Base-by-base conservation (phyloP, 345 rosid genomes). In the Citrus inodora region DNA sequence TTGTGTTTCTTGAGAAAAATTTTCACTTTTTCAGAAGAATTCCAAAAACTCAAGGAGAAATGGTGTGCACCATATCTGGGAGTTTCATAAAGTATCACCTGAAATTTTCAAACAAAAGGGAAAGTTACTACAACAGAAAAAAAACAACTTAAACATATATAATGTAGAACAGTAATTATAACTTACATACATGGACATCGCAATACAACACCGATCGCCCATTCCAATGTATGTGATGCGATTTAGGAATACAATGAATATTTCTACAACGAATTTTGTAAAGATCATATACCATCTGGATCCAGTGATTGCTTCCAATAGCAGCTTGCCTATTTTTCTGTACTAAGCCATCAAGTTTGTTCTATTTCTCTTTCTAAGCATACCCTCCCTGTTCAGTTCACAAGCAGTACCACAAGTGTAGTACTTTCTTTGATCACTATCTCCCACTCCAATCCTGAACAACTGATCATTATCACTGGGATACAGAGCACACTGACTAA, bases 161-260 rank as follows among this genome's bases (percentile, higher is more conserved):
- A 74, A 67, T 25, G 75, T 38, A 79, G 73, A 53, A 82, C 86
- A 82, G 88, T 63, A 51, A 79, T 42, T 70, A 85, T 78, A 88
- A 96, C 98, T 94, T 92, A 89, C 99, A 92, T 94, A 89, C 99
- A 92, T 94, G 98, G 72, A 88, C 90, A 88, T 90, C 91, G 32
- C 90, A 85, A 59, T 80, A 89, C 76, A 85, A 83, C 51, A 88
- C 80, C 75, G 86, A 71, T 70, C 82, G 79, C 67, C 89, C 89
- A 11, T 86, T 85, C 97, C 95, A 94, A 67, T 91, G 97, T 82
- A 92, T 73, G 82, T 89, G 97, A 84, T 89, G 89, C 91, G 92
- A 77, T 80, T 85, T 83, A 56, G 94, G 96, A 78, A 87, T 82
- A 88, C 87, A 80, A 35, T 46, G 60, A 53, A 80, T 70, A 58